Evolutionary conservation across 202 grass and related monocot species (phyloP), one percentile per base, ranked within the genome.

Genomic region (Saccharum hybrid): DNA sequence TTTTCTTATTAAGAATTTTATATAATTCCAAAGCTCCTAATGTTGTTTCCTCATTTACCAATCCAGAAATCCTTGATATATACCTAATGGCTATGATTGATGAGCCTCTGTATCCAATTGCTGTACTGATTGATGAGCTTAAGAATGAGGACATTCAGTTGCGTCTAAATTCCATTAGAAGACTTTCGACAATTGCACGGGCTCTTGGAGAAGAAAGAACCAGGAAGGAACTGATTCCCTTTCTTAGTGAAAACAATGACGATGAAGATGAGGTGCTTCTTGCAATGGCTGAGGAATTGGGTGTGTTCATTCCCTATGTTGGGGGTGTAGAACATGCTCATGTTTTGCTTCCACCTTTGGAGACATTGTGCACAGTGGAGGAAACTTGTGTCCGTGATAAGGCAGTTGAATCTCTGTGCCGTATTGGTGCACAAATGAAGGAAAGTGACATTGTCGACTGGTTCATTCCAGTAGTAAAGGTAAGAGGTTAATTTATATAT

Each of bases 181-280:
- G 87, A 51, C 91, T 98, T 71, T 95, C 96, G 12, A 98, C 93
- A 40, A 98, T 98, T 87, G 96, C 96, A 38, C 77, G 96, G 19
- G 96, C 92, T 42, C 93, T 98, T 65, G 96, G 96, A 28, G 96
- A 98, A 74, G 96, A 98, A 85, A 88, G 96, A 57, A 98, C 96
- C 23, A 89, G 93, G 48, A 98, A 95, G 80, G 96, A 98, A 79
- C 85, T 98, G 41, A 92, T 98, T 71, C 96, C 96, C 33, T 98
- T 98, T 48, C 90, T 98, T 5, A 92, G 92, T 68, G 96, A 98
- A 92, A 98, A 98, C 78, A 98, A 98, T 83, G 96, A 98, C 0
- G 96, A 98, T 46, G 92, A 98, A 80, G 96, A 98, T 72, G 96
- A 98, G 78, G 96, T 98, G 52, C 96, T 98, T 68, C 96, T 98